These are phyloP conservation scores for Xerocomus amazonicus DNA, from an alignment of 1,284 basidiomycete genomes.

Conservation along the genomic window DNA sequence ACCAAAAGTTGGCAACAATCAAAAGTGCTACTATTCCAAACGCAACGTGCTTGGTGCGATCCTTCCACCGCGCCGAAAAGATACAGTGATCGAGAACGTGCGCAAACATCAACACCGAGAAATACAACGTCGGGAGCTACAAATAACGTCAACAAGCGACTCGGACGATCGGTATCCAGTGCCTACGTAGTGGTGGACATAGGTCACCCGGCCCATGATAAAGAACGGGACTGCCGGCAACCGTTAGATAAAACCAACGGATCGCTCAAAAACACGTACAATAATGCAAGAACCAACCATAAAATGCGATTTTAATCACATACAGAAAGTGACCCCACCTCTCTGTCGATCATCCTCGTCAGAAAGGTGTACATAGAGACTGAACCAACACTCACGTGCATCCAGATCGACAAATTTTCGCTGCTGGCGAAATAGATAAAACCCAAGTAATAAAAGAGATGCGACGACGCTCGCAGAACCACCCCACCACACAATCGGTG, in stretches of 20 bases:
- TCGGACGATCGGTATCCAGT: not conserved
- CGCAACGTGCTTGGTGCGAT: conserved; percentile 64
- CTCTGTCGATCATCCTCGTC: conserved; percentile 37
- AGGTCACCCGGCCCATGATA: conserved; percentile 93
- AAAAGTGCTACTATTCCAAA: conserved; percentile 61
- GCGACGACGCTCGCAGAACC: conserved; percentile 66
- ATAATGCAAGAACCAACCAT: conserved; percentile 93
- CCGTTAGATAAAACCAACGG: conserved; percentile 7
- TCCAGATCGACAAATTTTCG: conserved; percentile 90
- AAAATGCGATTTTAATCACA: conserved; percentile 85
- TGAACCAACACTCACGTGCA: conserved; percentile 49
- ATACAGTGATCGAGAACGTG: conserved; percentile 92
- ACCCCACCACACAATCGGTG: conserved; percentile 92
- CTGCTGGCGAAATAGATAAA: conserved; percentile 84
- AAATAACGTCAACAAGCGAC: conserved; percentile 1
- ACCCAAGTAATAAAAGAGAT: conserved; percentile 50
- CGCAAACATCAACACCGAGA: conserved; percentile 88
- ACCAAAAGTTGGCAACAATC: conserved; percentile 86
- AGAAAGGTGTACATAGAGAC: conserved; percentile 1
- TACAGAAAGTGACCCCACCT: conserved; percentile 96
- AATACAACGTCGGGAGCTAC: conserved; percentile 92
- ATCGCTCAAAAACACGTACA: conserved; percentile 44
- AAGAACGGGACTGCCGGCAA: conserved; percentile 77
- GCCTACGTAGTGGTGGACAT: conserved; percentile 84
- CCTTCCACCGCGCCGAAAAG: conserved; percentile 69